A percentile compares a stretch with the other conserved stretches of the same genome.
These are phyloP conservation scores for Bipolaris gigantea DNA, from an alignment of 2,329 filamentous ascomycete genomes.

Conservation along the genomic window DNA sequence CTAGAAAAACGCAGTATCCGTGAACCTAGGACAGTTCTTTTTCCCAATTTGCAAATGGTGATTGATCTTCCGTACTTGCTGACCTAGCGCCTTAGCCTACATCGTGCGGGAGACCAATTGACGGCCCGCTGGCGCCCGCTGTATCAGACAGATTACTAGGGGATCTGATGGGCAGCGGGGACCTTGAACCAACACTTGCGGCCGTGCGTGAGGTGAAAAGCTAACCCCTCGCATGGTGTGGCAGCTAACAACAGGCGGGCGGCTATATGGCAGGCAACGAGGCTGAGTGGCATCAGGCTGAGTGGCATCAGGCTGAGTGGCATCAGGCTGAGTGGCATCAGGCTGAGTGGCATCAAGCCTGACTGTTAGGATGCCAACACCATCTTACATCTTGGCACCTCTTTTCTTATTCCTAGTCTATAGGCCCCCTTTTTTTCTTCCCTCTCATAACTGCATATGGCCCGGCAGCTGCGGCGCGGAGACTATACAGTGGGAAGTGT, in stretches of 20 bases:
- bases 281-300: neutral
- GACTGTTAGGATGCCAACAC: neutral
- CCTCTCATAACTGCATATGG: neutral
- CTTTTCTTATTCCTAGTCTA: neutral
- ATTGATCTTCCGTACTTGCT: neutral
- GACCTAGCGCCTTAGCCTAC: neutral
- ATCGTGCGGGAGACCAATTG: neutral
- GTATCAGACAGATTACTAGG: neutral
- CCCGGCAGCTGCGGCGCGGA: slow-evolving; percentile 8
- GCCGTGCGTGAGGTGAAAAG: neutral
- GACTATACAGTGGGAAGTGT: slow-evolving; percentile 23
- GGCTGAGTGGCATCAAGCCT: neutral
- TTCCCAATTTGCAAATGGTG: neutral
- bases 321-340: neutral
- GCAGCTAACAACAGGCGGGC: neutral
- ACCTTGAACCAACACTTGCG: neutral
- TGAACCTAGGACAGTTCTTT: too few relatives aligned
- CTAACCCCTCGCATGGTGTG: neutral
- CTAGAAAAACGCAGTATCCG: too few relatives aligned
- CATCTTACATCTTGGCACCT: neutral
- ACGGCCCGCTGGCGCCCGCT: neutral
- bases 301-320: neutral
- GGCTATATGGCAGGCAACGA: neutral
- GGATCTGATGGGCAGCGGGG: neutral
- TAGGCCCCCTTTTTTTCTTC: neutral